Percentiles rank a stretch among this genome's conserved stretches.
phyloP scores from a whole-genome alignment of 208 protist species.

The Acanthamoeba triangularis region DNA sequence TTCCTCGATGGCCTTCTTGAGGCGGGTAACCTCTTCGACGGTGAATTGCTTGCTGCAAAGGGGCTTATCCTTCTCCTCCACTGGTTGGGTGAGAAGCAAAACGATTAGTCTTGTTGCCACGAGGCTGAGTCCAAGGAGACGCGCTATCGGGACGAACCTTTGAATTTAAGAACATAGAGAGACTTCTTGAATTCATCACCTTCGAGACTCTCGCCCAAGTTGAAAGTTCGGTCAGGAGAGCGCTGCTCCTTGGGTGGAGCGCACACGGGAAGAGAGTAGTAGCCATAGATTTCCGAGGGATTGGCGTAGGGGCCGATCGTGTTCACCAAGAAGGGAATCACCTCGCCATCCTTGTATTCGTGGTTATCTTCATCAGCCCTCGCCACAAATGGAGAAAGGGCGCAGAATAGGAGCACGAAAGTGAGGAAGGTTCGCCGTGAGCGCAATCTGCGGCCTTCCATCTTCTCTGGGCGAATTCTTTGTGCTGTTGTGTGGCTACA shows the following conservation, averaged over 20 bases:
- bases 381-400: not conserved
- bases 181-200: conserved; percentile 86
- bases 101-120: not conserved
- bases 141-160: conserved; percentile 42
- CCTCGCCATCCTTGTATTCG: conserved; percentile 75
- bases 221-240: conserved; percentile 50
- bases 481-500: not conserved
- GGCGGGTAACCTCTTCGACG: conserved; percentile 80
- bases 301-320: conserved; percentile 94
- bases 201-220: conserved; percentile 89
- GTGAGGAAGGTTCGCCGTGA: not conserved
- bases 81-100: conserved; percentile 9
- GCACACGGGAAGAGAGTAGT: conserved; percentile 93
- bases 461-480: not conserved
- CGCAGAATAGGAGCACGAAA: not conserved
- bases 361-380: not conserved
- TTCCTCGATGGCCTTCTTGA: conserved; percentile 91
- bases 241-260: conserved; percentile 78
- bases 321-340: conserved; percentile 86
- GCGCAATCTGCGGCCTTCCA: not conserved
- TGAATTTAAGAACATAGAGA: conserved; percentile 82
- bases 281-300: conserved; percentile 93
- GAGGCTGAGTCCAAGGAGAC: not conserved
- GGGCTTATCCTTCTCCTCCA: conserved; percentile 44
- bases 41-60: conserved; percentile 88